Base-by-base conservation (phyloP, 345 rosid genomes). In the Raphanus sativus region DNA sequence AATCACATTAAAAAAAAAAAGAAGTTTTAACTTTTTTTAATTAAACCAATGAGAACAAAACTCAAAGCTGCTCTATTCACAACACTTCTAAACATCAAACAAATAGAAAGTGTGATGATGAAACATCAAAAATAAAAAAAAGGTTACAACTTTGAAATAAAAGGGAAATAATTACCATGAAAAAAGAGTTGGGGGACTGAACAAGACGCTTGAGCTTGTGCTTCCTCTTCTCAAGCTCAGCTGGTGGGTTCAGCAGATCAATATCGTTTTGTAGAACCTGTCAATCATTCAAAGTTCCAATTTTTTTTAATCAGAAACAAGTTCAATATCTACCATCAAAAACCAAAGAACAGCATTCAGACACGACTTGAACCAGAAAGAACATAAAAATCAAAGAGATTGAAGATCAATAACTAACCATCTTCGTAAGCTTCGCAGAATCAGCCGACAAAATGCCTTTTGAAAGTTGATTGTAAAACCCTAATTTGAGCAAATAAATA, bases 161-260 rank as follows among this genome's bases (percentile, higher is more conserved):
- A 11, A 40, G 34, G 4, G 36, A 63, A 30, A 8, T 6, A 52
- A 21, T 38, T 28, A 26, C 91, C 91, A 89, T 86, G 85, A 89
- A 89, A 69, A 86, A 89, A 0, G 91, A 89, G 73, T 89, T 87
- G 4, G 94, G 90, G 0, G 94, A 84, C 30, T 85, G 91, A 45
- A 89, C 94, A 28, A 89, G 87, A 60, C 90, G 94, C 85, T 89
- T 89, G 81, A 87, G 91, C 83, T 89, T 89, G 81, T 89, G 94
- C 78, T 86, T 89, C 80, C 77, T 86, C 88, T 87, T 89, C 84
- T 89, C 94, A 17, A 86, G 87, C 86, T 87, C 90, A 15, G 81
- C 86, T 1, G 91, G 94, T 54, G 94, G 94, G 76, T 87, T 87
- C 48, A 89, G 84, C 80, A 87, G 78, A 79, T 87, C 91, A 34